phyloP scores from a whole-genome alignment of 352 stramenopile genomes.

The Globisporangium splendens region DNA sequence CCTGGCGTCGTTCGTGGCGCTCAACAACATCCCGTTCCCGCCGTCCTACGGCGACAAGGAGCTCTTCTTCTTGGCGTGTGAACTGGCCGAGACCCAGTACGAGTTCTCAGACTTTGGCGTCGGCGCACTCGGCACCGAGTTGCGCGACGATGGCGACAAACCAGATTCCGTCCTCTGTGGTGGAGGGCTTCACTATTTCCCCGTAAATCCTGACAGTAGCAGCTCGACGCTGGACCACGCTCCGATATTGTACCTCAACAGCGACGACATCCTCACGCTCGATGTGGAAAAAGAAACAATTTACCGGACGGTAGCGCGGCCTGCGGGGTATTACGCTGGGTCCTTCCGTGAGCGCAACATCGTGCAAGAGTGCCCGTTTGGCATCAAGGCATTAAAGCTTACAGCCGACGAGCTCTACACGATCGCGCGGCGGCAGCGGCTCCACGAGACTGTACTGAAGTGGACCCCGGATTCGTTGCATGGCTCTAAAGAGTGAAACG shows the following conservation, averaged over 20 bases:
- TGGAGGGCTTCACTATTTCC: constrained; percentile 56
- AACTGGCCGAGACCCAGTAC: constrained; percentile 69
- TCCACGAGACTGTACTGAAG: constrained; percentile 31
- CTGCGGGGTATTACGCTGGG: constrained; percentile 48
- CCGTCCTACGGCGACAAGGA: constrained; percentile 76
- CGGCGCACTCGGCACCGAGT: constrained; percentile 42
- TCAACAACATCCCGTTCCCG: constrained; percentile 30
- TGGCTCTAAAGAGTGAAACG: no score
- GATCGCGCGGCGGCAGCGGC: constrained; percentile 41
- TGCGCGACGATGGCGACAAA: constrained; percentile 22
- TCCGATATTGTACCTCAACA: constrained; percentile 59
- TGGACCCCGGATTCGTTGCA: constrained; percentile 17
- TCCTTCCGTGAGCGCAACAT: constrained; percentile 37
- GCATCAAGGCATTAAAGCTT: constrained; percentile 41
- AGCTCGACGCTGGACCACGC: constrained; percentile 8
- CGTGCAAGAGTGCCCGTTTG: constrained; percentile 52
- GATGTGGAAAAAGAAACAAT: constrained; percentile 36
- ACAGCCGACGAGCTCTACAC: constrained; percentile 28
- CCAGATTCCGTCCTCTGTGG: constrained; percentile 46
- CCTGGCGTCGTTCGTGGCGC: constrained; percentile 46
- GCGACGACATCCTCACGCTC: constrained; percentile 55
- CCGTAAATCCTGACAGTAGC: constrained; percentile 13
- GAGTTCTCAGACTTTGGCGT: constrained; percentile 65
- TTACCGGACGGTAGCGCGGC: constrained; percentile 43
- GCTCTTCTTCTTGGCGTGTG: constrained; percentile 68